These are phyloP conservation scores for Salix dunnii DNA, from an alignment of 345 rosid genomes.

Conservation along the genomic window DNA sequence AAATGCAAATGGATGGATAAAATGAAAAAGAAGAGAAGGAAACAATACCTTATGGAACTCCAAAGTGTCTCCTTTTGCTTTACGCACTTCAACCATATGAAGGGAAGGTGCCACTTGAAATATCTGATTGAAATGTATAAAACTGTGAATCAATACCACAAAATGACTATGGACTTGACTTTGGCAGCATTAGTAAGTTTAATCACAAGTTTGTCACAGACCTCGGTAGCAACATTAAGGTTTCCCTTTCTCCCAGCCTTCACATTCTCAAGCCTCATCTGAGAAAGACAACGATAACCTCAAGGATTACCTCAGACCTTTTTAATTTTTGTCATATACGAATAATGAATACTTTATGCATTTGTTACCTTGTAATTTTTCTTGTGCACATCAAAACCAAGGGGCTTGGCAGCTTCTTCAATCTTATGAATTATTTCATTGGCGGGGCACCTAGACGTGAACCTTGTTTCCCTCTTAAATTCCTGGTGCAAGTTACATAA, in stretches of 20 bases:
- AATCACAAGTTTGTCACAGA: constrained; percentile 12
- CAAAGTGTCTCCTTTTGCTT: constrained; percentile 93
- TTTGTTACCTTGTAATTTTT: constrained; percentile 79
- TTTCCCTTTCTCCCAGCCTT: constrained; percentile 96
- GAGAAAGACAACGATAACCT: constrained; percentile 2
- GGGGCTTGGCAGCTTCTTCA: constrained; percentile 90
- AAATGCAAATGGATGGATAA: not conserved
- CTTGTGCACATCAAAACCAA: constrained; percentile 85
- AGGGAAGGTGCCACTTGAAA: constrained; percentile 96
- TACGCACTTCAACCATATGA: constrained; percentile 90
- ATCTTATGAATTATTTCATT: constrained; percentile 81
- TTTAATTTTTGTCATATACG: not conserved
- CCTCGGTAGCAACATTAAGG: constrained; percentile 87
- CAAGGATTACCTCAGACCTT: not conserved
- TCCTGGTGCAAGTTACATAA: constrained; percentile 36
- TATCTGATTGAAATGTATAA: constrained; percentile 40
- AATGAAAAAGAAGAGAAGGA: not conserved
- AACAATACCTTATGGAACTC: constrained; percentile 77
- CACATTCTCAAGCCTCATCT: constrained; percentile 89
- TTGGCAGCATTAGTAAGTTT: constrained; percentile 3
- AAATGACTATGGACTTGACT: not conserved
- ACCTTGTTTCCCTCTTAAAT: constrained; percentile 86
- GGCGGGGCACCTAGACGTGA: constrained; percentile 75
- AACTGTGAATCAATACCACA: constrained; percentile 1
- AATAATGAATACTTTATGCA: not conserved